Percentiles rank a stretch among this genome's conserved stretches.
Conservation (phyloP, 106 monocot species). For the Allium fistulosum region DNA sequence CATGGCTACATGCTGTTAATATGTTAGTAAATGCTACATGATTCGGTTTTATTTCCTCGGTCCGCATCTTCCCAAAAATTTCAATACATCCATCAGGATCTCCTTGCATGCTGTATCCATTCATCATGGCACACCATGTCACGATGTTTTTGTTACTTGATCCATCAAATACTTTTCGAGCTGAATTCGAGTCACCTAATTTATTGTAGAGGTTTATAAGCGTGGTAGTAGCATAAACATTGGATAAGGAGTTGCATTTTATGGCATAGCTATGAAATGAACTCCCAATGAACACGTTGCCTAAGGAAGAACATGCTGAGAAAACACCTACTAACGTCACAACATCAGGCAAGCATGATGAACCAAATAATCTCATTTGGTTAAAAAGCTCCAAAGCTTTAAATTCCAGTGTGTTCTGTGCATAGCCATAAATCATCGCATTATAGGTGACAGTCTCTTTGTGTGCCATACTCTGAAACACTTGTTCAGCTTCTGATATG, state of each 20-base stretch:
- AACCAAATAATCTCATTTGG: slow-evolving; percentile 25
- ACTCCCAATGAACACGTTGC: slow-evolving; percentile 19
- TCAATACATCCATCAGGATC: slow-evolving; percentile 33
- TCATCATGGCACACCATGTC: slow-evolving; percentile 67
- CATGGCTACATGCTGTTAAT: slow-evolving; percentile 50
- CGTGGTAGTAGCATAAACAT: slow-evolving; percentile 45
- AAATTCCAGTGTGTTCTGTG: slow-evolving; percentile 25
- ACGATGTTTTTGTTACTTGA: slow-evolving; percentile 27
- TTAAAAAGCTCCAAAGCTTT: slow-evolving; percentile 43
- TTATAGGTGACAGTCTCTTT: slow-evolving; percentile 55
- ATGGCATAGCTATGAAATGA: slow-evolving; percentile 35
- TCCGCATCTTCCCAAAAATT: slow-evolving; percentile 43
- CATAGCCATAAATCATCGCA: slow-evolving; percentile 46
- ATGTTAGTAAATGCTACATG: slow-evolving; percentile 47
- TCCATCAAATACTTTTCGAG: slow-evolving; percentile 34
- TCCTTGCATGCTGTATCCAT: slow-evolving; percentile 50
- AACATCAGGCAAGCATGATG: slow-evolving; percentile 25
- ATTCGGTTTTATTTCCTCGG: slow-evolving; percentile 33
- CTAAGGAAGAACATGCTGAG: slow-evolving; percentile 39
- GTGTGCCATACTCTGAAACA: slow-evolving; percentile 29
- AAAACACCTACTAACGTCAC: slow-evolving; percentile 45
- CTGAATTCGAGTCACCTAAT: slow-evolving; percentile 33
- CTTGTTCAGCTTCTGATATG: slow-evolving; percentile 20
- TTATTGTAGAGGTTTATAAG: slow-evolving; percentile 52
- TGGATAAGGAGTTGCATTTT: slow-evolving; percentile 25